Conservation (phyloP, 2,329 filamentous ascomycete genomes). For the Fusarium begoniae region DNA sequence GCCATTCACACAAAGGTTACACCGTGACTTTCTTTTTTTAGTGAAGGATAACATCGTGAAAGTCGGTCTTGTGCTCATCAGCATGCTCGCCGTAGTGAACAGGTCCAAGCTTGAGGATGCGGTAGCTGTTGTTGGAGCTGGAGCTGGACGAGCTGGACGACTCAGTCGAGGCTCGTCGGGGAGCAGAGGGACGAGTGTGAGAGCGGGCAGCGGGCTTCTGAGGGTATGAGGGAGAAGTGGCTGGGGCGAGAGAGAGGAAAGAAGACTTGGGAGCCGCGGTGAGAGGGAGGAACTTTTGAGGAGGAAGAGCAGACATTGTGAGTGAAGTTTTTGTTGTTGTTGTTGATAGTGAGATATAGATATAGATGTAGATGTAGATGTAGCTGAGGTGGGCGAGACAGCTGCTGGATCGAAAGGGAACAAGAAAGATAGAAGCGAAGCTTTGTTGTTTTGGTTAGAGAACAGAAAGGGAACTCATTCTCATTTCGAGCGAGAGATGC, state of each 20-base stretch:
- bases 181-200: constrained; percentile 37
- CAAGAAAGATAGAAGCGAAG: constrained; percentile 11
- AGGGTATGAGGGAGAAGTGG: constrained; percentile 66
- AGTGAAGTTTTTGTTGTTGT: not conserved
- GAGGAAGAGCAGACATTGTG: constrained; percentile 41
- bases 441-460: constrained; percentile 30
- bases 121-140: constrained; percentile 51
- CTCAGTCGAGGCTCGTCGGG: constrained; percentile 61
- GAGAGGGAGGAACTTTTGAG: constrained; percentile 42
- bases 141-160: constrained; percentile 43
- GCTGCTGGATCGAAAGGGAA: constrained; percentile 28
- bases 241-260: constrained; percentile 69
- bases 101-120: constrained; percentile 71
- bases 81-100: constrained; percentile 71
- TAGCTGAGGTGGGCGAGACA: constrained; percentile 41
- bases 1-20: not conserved
- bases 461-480: constrained; percentile 5
- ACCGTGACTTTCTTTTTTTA: constrained; percentile 36
- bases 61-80: constrained; percentile 66
- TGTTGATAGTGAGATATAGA: not conserved
- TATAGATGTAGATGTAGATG: not conserved
- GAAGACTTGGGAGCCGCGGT: constrained; percentile 37
- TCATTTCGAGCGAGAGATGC: constrained; percentile 35
- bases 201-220: constrained; percentile 49
- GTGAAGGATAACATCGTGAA: constrained; percentile 58